A percentile compares a stretch with the other conserved stretches of the same genome.
phyloP scores from a whole-genome alignment of 2,329 filamentous ascomycete genomes.

The Colletotrichum tamarilloi region DNA sequence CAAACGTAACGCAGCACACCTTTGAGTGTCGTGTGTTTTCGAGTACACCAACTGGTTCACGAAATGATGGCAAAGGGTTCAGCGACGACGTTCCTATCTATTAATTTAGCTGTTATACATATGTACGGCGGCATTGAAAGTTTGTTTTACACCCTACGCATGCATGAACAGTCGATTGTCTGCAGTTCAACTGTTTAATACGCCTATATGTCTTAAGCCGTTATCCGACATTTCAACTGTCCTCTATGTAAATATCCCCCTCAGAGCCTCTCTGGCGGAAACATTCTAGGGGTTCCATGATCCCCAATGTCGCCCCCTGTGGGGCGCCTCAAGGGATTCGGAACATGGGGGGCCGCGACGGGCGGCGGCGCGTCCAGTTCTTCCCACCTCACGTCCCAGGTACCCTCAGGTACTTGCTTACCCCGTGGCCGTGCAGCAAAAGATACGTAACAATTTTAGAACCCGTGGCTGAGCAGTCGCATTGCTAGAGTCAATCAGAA shows the following conservation, averaged over 20 bases:
- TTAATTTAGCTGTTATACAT: no score
- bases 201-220: not conserved
- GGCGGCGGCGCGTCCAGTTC: slow-evolving; percentile 20
- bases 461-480: slow-evolving; percentile 31
- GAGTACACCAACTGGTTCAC: not conserved
- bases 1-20: not conserved
- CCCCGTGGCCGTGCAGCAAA: slow-evolving; percentile 35
- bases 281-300: slow-evolving; percentile 1
- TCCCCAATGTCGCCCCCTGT: slow-evolving; percentile 17
- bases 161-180: not conserved
- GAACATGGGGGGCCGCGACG: slow-evolving; percentile 25
- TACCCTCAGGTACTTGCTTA: not conserved
- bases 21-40: not conserved
- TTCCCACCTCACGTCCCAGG: not conserved
- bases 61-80: not conserved
- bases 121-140: no score
- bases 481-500: slow-evolving; percentile 27
- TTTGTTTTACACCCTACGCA: not conserved
- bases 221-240: slow-evolving; percentile 9
- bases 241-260: slow-evolving; percentile 24
- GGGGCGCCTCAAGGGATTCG: slow-evolving; percentile 17
- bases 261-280: slow-evolving; percentile 2
- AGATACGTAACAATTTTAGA: slow-evolving; percentile 34
- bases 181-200: not conserved
- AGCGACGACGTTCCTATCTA: not conserved